Base-by-base conservation (phyloP, 2,329 filamentous ascomycete genomes). In the Diaporthe sp. region DNA sequence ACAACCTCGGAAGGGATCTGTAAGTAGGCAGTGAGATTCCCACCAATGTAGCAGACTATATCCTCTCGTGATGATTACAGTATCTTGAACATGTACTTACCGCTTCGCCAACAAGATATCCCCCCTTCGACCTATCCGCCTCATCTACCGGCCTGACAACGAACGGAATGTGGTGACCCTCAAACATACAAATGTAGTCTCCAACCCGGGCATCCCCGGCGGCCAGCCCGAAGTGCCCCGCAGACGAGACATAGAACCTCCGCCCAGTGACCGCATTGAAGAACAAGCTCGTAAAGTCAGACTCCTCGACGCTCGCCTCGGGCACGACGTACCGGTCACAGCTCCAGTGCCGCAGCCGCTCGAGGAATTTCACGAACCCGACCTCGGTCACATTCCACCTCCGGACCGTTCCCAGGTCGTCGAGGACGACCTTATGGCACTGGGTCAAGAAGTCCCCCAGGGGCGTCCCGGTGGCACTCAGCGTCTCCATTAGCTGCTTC, bases 201-300 rank as follows among this genome's bases (percentile, higher is more conserved):
- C 64, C 64, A 25, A 25, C 64, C 33, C 35, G 64, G 47, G 47
- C 50, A 1, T 47, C 64, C 17, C 35, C n/a, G 12, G n/a, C 2
- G 15, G 47, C 28, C 47, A 68, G 47, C 33, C 64, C 64, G n/a
- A 55, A 68, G 13, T 68, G 28, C 2, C 64, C 64, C 33, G 40
- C 35, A 6, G 64, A 68, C 38, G 64, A 68, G 47, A 68, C 4
- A 30, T 54, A 55, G 13, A 68, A 68, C 15, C 47, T 68, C 8
- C 64, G 47, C 5, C 47, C 47, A 3, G 0, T 12, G 22, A 22
- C 22, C 12, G 8, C 30, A 7, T 2, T 6, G 2, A 22, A 22
- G 15, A 55, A 33, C 12, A 19, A 19, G 15, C 28, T 3, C 7
- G 15, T 55, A 7, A 55, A 55, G 28, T 55, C 25, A 15, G 10